These are phyloP conservation scores for Melanogaster broomeanus DNA, from an alignment of 768 basidiomycete genomes.

Conservation along the genomic window DNA sequence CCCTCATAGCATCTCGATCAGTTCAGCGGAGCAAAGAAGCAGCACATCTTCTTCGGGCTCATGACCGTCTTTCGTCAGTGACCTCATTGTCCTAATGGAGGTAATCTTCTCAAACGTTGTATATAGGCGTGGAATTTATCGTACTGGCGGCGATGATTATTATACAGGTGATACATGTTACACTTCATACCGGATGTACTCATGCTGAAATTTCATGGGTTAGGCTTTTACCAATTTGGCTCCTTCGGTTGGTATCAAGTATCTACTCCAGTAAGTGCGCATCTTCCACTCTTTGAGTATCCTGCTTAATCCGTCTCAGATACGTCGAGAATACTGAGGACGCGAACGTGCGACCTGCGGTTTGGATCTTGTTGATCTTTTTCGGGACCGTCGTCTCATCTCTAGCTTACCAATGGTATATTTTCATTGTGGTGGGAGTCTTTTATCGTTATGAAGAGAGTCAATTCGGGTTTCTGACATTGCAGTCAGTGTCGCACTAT, in stretches of 20 bases:
- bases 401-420: conserved; percentile 53
- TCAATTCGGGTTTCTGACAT: not conserved
- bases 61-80: conserved; percentile 1
- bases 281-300: not conserved
- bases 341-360: conserved; percentile 58
- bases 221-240: conserved; percentile 21
- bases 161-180: conserved; percentile 1
- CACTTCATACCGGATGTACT: not conserved
- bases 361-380: conserved; percentile 60
- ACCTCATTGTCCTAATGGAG: not conserved
- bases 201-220: no score
- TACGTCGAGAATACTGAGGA: conserved; percentile 60
- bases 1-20: conserved; percentile 23
- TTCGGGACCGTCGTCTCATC: conserved; percentile 44
- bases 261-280: conserved; percentile 26
- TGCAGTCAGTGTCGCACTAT: conserved; percentile 39
- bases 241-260: conserved; percentile 30
- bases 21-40: conserved; percentile 12
- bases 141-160: not conserved
- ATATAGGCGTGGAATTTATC: not conserved
- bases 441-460: not conserved
- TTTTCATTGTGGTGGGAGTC: conserved; percentile 35
- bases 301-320: conserved; percentile 25
- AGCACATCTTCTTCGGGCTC: conserved; percentile 4
- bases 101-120: not conserved